A percentile compares a stretch with the other conserved stretches of the same genome.
Conservation (phyloP, 805 yeast species). For the Wickerhamomyces canadensis region DNA sequence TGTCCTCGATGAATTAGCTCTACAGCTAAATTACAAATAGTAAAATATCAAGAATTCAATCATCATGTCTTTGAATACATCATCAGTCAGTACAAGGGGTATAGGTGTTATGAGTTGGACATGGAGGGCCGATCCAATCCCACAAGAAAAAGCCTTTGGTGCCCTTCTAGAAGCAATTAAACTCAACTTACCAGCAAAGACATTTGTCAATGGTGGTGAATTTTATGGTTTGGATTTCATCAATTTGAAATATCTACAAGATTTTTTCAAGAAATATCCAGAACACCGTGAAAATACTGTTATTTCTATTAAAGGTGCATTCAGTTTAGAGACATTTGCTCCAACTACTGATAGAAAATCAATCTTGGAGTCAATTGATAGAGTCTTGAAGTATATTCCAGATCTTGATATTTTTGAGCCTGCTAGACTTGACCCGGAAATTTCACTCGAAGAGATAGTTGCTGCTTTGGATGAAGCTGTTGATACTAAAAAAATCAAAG, state of each 20-base stretch:
- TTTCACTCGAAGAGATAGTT: constrained; percentile 56
- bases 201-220: constrained; percentile 68
- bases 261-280: constrained; percentile 54
- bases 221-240: constrained; percentile 58
- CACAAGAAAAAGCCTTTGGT: constrained; percentile 47
- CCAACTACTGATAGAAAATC: constrained; percentile 50
- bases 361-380: constrained; percentile 43
- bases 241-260: constrained; percentile 52
- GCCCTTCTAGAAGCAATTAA: constrained; percentile 48
- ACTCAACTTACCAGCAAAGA: constrained; percentile 34
- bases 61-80: too few relatives aligned
- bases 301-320: constrained; percentile 69
- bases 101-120: too few relatives aligned
- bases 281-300: constrained; percentile 49
- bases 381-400: constrained; percentile 34
- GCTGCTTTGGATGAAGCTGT: constrained; percentile 51
- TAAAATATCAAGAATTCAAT: too few relatives aligned
- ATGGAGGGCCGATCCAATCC: constrained; percentile 48
- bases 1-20: too few relatives aligned
- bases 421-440: constrained; percentile 59
- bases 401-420: constrained; percentile 58
- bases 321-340: constrained; percentile 27
- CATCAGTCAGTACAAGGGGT: too few relatives aligned
- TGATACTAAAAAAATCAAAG: constrained; percentile 60
- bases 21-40: too few relatives aligned